Base-by-base conservation (phyloP, 23 red algal genomes). In the Porphyridium purpureum region DNA sequence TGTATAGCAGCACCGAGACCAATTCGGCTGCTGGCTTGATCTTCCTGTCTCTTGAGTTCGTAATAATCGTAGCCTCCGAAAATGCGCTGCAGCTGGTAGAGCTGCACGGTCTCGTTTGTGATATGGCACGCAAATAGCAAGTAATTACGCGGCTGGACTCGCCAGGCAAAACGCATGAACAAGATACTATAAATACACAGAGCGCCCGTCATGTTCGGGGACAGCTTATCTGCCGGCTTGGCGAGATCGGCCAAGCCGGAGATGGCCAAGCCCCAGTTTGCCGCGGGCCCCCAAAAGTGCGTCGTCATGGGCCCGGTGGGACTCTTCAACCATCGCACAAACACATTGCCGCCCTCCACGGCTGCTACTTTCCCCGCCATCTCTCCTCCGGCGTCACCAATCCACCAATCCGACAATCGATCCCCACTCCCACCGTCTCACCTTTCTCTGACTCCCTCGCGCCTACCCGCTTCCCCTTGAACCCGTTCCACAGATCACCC, bases 91-190 rank as follows among this genome's bases (percentile, higher is more conserved):
- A 94, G 21, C 73, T 94, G 87, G 57, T 94, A 94, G 6, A 63
- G 48, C 52, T 94, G 87, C 4, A 80, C 76, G 21, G 70, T 72
- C 67, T 94, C 87, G 61, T 94, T 94, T 21, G 66, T 79, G 5
- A 38, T 48, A 54, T 94, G 87, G 47, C 75, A 81, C 22, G 59
- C 68, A 57, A 94, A 82, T 35, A 94, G 63, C 41, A 94, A 65
- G 31, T 70, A 70, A 51, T 94, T 94, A 7, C 50, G 61, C 47
- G 87, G 87, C 64, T 82, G 75, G 30, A 94, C 87, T 49, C 59
- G 41, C 50, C 80, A 63, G 22, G 87, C 87, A 62, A 94, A 94
- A 29, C 87, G 69, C 87, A 94, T 94, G 35, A 94, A 94, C 35
- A 94, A 55, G 29, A 72, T 47, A 38, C 72, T 80, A 48, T 94